A percentile compares a stretch with the other conserved stretches of the same genome.
These are phyloP conservation scores for Lolium perenne DNA, from an alignment of 176 grass and related monocot genomes.

Conservation along the genomic window DNA sequence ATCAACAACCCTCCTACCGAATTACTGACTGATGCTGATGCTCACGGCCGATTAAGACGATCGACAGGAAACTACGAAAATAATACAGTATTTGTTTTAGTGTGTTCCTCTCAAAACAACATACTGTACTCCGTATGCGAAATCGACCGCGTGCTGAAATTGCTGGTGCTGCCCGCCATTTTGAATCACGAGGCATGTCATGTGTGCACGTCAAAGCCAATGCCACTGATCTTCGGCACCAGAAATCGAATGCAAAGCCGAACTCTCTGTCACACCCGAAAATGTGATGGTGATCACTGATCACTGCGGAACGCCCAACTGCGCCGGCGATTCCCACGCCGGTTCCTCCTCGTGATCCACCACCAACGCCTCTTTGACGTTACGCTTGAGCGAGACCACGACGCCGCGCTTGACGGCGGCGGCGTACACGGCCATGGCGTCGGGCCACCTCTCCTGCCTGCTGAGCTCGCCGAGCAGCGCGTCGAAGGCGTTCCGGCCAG, in stretches of 20 bases:
- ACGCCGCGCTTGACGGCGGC: constrained; percentile 79
- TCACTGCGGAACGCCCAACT: constrained; percentile 37
- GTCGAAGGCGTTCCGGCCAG: constrained; percentile 69
- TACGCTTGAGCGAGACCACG: constrained; percentile 54
- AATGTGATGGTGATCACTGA: background rate
- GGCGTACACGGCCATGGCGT: constrained; percentile 76
- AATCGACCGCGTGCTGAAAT: background rate
- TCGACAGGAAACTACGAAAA: background rate
- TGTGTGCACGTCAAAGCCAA: background rate
- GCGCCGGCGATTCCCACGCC: constrained; percentile 1
- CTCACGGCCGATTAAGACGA: background rate
- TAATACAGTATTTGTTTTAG: background rate
- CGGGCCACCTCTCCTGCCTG: constrained; percentile 57
- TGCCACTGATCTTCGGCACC: background rate
- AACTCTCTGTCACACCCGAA: background rate
- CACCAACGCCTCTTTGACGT: constrained; percentile 26
- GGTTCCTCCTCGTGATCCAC: background rate
- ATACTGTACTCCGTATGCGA: no score
- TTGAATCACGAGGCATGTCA: background rate
- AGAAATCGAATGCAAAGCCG: background rate
- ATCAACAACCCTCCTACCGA: background rate
- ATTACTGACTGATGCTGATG: background rate
- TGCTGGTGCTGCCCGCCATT: no score
- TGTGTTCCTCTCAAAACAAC: no score
- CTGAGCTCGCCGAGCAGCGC: constrained; percentile 68